Percentiles rank a stretch among this genome's conserved stretches.
These are phyloP conservation scores for Exophiala calicioides DNA, from an alignment of 2,329 filamentous ascomycete species.

Conservation along the genomic window DNA sequence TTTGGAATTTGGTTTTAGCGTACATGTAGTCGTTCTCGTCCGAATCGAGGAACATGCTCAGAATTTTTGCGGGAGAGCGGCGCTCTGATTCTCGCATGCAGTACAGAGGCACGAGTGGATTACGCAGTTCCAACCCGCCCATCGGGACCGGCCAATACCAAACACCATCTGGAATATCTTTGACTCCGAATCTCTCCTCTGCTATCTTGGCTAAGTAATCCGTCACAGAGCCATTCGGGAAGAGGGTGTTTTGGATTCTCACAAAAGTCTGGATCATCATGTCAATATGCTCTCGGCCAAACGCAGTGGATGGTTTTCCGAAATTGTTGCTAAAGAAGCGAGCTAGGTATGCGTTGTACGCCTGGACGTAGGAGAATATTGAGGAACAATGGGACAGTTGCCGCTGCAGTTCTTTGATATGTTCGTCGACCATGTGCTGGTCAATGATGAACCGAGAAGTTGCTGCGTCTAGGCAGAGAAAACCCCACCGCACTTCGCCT, in stretches of 20 bases:
- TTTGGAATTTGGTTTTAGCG: constrained; percentile 7
- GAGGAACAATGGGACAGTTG: constrained; percentile 60
- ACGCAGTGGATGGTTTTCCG: constrained; percentile 56
- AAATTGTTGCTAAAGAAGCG: constrained; percentile 62
- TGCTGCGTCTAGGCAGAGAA: constrained; percentile 56
- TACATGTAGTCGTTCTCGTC: constrained; percentile 43
- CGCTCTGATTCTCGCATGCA: constrained; percentile 48
- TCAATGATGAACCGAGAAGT: constrained; percentile 62
- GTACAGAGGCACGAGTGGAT: constrained; percentile 52
- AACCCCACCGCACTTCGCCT: constrained; percentile 61
- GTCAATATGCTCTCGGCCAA: constrained; percentile 58
- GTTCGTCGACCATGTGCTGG: constrained; percentile 58
- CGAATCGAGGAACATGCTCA: constrained; percentile 39
- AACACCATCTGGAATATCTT: constrained; percentile 52
- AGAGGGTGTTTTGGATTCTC: constrained; percentile 55
- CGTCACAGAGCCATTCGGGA: constrained; percentile 51
- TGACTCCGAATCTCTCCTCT: constrained; percentile 52
- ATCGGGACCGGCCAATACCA: constrained; percentile 56
- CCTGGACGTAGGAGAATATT: constrained; percentile 61
- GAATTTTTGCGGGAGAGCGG: constrained; percentile 37
- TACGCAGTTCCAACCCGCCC: constrained; percentile 53
- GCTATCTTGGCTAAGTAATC: constrained; percentile 59
- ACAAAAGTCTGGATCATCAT: constrained; percentile 55
- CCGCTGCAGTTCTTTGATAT: constrained; percentile 59
- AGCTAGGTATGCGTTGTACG: constrained; percentile 60